Base-by-base conservation (phyloP, 495 filamentous ascomycete genomes). In the Pseudomonodictys pantanalensis region DNA sequence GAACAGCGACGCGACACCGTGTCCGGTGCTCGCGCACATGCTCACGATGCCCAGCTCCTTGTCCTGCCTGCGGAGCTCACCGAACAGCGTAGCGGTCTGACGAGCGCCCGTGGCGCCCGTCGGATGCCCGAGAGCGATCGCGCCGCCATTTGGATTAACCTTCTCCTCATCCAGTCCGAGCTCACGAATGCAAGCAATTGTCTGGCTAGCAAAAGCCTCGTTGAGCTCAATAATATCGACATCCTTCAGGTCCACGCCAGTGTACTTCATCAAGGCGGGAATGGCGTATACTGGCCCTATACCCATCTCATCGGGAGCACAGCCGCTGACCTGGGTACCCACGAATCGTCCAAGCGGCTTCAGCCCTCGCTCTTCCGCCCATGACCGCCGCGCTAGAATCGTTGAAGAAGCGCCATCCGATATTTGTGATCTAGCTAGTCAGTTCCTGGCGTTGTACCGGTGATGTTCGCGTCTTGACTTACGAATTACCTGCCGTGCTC, bases 141-240 rank as follows among this genome's bases (percentile, higher is more conserved):
- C 67, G 39, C 67, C 67, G 8, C 67, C 62, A 46, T 66, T 68
- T 9, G 49, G 46, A 30, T 69, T 69, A 39, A 69, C 52, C 42
- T 65, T 67, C 18, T 65, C 64, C 41, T 60, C 57, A 20, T 67
- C 64, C 11, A 69, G 20, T 6, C 55, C 64, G 1, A 69, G 57
- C 32, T 41, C 50, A 5, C 62, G 52, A 33, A 67, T 56, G 38
- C 67, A 69, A 9, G 63, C 62, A 2, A 69, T 24, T 6, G 55
- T 62, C 53, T 67, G 66, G n/a, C 60, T 64, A 0, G 67, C 67
- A 45, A 69, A 69, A 3, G 67, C 67, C 35, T 69, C 67, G 33
- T 69, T 69, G 25, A 69, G 52, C 60, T 69, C 67, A 33, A 67
- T 52, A 30, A 69, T 46, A 38, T 67, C 67, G 15, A 69, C 52